Evolutionary conservation across 768 basidiomycete species (phyloP).

Genomic region (Ramaria rubella): DNA sequence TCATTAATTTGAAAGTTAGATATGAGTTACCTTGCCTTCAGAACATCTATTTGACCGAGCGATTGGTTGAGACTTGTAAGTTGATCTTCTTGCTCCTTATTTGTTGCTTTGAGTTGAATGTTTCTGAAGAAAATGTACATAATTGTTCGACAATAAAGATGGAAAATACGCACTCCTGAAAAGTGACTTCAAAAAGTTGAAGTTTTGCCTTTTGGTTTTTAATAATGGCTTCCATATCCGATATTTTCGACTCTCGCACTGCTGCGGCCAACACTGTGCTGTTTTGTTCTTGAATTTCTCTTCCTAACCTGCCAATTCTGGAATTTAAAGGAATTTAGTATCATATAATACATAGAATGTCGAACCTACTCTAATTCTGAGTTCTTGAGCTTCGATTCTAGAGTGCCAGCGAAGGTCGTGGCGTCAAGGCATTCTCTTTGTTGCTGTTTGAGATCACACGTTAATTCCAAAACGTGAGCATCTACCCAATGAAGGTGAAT

Average conservation of each 20-base stretch:
- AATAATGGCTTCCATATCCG: neutral
- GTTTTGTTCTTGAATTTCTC: neutral
- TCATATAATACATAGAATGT: neutral
- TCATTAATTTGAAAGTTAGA: neutral
- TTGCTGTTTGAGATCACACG: neutral
- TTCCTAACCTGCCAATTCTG: neutral
- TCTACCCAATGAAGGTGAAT: neutral
- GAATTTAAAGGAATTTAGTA: neutral
- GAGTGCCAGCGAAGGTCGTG: neutral
- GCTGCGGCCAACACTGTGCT: neutral
- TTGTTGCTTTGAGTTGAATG: neutral
- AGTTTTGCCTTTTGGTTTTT: neutral
- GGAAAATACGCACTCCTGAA: neutral
- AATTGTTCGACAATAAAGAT: neutral
- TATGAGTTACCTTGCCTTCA: neutral
- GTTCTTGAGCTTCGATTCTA: neutral
- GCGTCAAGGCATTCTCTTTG: constrained; percentile 5
- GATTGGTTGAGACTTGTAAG: neutral
- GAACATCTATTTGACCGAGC: neutral
- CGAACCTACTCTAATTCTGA: neutral
- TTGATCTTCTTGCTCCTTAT: neutral
- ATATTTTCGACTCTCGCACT: neutral
- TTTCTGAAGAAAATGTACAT: neutral
- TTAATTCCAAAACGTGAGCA: neutral
- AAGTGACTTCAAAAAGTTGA: neutral